Conservation (phyloP, 768 basidiomycete genomes). For the Rhodotorula paludigena region DNA sequence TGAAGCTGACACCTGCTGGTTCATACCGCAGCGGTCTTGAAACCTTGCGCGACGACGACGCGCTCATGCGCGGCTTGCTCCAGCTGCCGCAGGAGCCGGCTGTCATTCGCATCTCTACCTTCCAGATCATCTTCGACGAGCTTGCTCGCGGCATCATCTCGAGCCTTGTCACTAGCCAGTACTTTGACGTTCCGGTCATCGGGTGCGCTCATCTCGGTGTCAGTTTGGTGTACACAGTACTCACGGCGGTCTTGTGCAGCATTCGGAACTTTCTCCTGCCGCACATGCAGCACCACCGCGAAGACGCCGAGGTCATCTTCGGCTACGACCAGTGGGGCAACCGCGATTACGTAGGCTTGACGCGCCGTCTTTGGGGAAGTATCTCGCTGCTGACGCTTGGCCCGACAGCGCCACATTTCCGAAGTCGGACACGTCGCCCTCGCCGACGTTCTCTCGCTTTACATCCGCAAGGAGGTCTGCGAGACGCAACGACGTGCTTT, state of each 20-base stretch:
- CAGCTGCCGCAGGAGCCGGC: conserved; percentile 28
- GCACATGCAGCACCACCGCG: conserved; percentile 18
- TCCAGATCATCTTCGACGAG: conserved; percentile 23
- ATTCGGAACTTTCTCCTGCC: conserved; percentile 31
- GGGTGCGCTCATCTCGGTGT: background rate
- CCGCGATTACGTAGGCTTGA: conserved; percentile 21
- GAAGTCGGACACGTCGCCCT: conserved; percentile 5
- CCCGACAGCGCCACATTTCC: conserved; percentile 24
- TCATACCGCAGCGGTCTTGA: background rate
- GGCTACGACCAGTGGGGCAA: conserved; percentile 12
- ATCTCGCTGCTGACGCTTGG: no score
- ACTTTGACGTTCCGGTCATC: conserved; percentile 28
- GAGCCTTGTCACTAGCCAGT: conserved; percentile 10
- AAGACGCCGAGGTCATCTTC: conserved; percentile 19
- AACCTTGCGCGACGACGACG: conserved; percentile 17
- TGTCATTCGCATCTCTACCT: conserved; percentile 8
- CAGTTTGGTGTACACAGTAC: background rate
- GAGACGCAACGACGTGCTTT: background rate
- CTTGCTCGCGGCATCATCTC: conserved; percentile 8
- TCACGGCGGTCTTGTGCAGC: background rate
- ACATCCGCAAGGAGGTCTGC: conserved; percentile 29
- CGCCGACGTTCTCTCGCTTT: conserved; percentile 31
- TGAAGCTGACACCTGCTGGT: background rate
- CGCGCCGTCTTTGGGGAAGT: no score
- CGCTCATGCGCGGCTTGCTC: conserved; percentile 6